Conservation (phyloP, 176 grass and related monocot species). For the Triticum turgidum region DNA sequence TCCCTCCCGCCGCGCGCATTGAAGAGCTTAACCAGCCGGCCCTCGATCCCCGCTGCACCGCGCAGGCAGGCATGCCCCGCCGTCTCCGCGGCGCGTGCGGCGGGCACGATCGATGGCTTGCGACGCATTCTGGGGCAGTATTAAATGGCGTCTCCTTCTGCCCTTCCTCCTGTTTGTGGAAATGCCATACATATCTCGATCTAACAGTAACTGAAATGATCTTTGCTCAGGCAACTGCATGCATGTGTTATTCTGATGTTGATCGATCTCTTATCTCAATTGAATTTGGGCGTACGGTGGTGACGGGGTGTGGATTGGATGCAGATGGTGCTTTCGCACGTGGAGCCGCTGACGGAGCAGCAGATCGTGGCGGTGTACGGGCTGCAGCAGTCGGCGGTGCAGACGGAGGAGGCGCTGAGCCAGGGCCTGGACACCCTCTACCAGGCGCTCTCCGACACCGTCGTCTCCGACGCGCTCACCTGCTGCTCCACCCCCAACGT, state of each 20-base stretch:
- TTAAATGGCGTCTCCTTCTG: constrained; percentile 11
- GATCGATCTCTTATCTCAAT: background rate
- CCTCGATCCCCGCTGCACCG: constrained; percentile 25
- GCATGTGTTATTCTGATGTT: too few species aligned
- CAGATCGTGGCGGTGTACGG: constrained; percentile 73
- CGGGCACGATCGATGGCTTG: constrained; percentile 2
- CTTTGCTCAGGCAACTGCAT: background rate
- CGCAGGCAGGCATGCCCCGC: constrained; percentile 29
- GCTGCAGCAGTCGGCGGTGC: constrained; percentile 84
- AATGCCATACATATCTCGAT: background rate
- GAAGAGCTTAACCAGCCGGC: background rate
- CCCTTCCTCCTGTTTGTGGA: constrained; percentile 1
- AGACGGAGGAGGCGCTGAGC: constrained; percentile 82
- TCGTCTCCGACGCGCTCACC: constrained; percentile 70
- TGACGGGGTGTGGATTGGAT: background rate
- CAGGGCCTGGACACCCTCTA: constrained; percentile 85
- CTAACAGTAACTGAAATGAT: background rate
- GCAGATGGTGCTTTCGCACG: constrained; percentile 70
- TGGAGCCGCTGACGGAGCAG: constrained; percentile 86
- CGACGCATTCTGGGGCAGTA: background rate
- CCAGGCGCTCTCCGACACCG: constrained; percentile 75
- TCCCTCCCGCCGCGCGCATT: constrained; percentile 18
- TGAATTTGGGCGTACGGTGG: background rate
- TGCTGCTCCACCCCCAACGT: constrained; percentile 60
- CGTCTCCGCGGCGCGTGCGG: constrained; percentile 27